phyloP scores from a whole-genome alignment of 371 early-diverging fungal species.

The Apophysomyces ossiformis region DNA sequence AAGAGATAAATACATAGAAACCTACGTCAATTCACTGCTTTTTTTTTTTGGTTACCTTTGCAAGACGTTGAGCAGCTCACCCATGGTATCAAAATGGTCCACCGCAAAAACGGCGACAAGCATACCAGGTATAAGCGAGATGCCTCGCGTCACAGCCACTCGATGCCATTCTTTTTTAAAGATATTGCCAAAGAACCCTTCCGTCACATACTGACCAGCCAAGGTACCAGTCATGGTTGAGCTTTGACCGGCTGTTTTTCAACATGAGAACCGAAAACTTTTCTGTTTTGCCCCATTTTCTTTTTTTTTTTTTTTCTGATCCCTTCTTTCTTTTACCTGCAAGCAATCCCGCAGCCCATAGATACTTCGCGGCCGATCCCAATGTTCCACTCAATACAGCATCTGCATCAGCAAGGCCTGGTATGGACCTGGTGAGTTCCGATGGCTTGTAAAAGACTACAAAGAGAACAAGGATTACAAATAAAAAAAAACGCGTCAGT shows the following conservation, averaged over 20 bases:
- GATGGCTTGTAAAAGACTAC: slow-evolving; percentile 54
- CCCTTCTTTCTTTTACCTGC: slow-evolving; percentile 34
- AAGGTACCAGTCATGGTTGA: slow-evolving; percentile 79
- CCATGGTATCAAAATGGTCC: slow-evolving; percentile 67
- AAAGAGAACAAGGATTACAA: background rate
- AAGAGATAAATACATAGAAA: background rate
- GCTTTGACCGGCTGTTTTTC: slow-evolving; percentile 63
- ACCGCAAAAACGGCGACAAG: slow-evolving; percentile 67
- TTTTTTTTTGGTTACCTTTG: slow-evolving; percentile 36
- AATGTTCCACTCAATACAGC: slow-evolving; percentile 58
- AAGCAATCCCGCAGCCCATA: slow-evolving; percentile 73
- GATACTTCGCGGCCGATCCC: slow-evolving; percentile 61
- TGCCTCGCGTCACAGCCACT: slow-evolving; percentile 61
- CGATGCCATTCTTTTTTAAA: slow-evolving; percentile 75
- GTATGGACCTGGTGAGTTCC: slow-evolving; percentile 29
- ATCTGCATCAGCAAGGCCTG: slow-evolving; percentile 66
- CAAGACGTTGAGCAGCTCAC: slow-evolving; percentile 70
- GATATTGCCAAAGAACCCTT: slow-evolving; percentile 67
- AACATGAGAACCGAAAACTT: background rate
- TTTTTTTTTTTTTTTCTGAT: background rate
- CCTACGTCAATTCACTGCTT: background rate
- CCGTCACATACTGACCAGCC: slow-evolving; percentile 77
- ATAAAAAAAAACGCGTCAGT: too few species aligned
- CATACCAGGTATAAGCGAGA: slow-evolving; percentile 72
- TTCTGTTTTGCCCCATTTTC: background rate